Evolutionary conservation across 2,329 filamentous ascomycete species (phyloP).

Genomic region (Arthrinium phaeospermum): DNA sequence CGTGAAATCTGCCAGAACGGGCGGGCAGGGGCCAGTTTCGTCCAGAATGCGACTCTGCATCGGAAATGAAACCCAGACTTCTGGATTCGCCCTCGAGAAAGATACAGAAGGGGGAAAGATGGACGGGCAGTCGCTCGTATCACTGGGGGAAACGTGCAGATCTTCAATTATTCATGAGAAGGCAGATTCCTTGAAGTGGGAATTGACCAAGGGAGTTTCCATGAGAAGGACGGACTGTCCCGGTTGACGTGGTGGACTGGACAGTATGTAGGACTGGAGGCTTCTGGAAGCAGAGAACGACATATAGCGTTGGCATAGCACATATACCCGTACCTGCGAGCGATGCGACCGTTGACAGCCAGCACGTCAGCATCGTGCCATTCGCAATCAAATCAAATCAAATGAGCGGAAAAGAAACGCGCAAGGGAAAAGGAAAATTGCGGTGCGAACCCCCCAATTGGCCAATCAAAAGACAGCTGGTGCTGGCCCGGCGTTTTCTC

Average conservation of each 20-base stretch:
- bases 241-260: not conserved
- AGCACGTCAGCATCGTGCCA: not conserved
- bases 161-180: not conserved
- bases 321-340: not conserved
- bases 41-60: not conserved
- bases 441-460: not conserved
- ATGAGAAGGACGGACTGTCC: not conserved
- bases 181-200: not conserved
- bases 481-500: not conserved
- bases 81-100: not conserved
- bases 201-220: not conserved
- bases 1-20: too few relatives aligned
- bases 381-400: not conserved
- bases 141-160: not conserved
- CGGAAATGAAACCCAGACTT: constrained; percentile 2
- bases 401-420: not conserved
- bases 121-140: not conserved
- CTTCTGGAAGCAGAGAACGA: not conserved
- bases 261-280: too few relatives aligned
- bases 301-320: not conserved
- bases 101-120: not conserved
- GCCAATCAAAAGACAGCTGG: not conserved
- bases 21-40: not conserved
- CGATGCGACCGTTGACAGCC: not conserved
- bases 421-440: not conserved